These are phyloP conservation scores for Zymoseptoria brevis DNA, from an alignment of 2,329 filamentous ascomycete genomes.

Conservation along the genomic window DNA sequence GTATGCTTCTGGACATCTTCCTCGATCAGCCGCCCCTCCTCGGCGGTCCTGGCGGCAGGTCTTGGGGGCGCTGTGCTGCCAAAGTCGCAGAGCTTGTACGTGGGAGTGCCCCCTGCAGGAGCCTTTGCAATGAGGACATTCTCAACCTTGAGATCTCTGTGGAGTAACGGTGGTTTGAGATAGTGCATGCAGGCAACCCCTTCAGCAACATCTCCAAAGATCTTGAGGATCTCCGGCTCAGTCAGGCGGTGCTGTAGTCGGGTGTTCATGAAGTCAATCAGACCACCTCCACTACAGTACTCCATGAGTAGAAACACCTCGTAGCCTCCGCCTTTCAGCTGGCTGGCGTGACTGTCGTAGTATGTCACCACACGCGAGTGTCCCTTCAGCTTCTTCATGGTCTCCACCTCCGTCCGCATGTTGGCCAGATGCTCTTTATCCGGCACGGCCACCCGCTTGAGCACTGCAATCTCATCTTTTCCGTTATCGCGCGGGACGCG, in stretches of 20 bases:
- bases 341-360: constrained; percentile 95
- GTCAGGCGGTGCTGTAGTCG: constrained; percentile 91
- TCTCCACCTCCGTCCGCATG: constrained; percentile 98
- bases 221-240: constrained; percentile 93
- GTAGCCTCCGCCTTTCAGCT: constrained; percentile 85
- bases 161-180: constrained; percentile 82
- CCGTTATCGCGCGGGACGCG: constrained; percentile 69
- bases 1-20: constrained; percentile 97
- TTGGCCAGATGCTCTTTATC: constrained; percentile 90
- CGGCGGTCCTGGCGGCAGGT: constrained; percentile 75
- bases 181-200: constrained; percentile 99
- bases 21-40: constrained; percentile 85
- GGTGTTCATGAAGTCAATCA: constrained; percentile 99
- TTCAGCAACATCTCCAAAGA: constrained; percentile 92
- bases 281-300: constrained; percentile 83
- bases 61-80: constrained; percentile 80
- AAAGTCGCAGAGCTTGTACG: constrained; percentile 98
- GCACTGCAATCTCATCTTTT: constrained; percentile 71
- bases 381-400: constrained; percentile 98
- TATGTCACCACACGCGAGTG: constrained; percentile 96
- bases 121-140: constrained; percentile 76
- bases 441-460: constrained; percentile 92
- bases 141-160: constrained; percentile 94
- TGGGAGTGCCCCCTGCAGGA: constrained; percentile 50
- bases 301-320: constrained; percentile 99